Base-by-base conservation (phyloP, 768 basidiomycete species). In the Omphalotus guepiniiformis region DNA sequence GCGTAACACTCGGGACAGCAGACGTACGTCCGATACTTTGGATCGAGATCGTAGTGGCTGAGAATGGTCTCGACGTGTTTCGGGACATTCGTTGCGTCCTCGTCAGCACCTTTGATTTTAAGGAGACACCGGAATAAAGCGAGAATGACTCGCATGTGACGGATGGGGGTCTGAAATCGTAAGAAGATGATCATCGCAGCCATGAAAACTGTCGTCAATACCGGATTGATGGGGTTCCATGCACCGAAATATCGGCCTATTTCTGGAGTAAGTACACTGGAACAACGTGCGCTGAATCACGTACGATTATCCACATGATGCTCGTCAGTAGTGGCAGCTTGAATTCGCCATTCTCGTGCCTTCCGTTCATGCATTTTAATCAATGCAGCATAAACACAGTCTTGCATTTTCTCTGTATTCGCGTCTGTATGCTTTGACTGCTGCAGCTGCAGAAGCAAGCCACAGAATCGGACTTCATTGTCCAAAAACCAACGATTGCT, bases 41-140 rank as follows among this genome's bases (percentile, higher is more conserved):
- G 44, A 25, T 46, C 32, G 23, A 46, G 30, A 27, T 36, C 12
- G 21, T 36, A 37, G 1, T 26, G 22, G 16, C 23, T 19, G 1
- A 35, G 18, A 13, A 46, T 46, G 21, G 32, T 46, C n/a, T 37
- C 23, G 34, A 37, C 26, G 22, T 46, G 32, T 15, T 46, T 46
- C 9, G 44, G 44, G 3, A 46, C 36, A 7, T 16, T 3, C 12
- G 18, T 30, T 11, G 8, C n/a, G 13, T 8, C 23, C 1, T n/a
- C 29, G 9, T 30, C 28, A 42, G 21, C 26, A 6, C 42, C n/a
- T 4, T 30, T n/a, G 7, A n/a, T 29, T 4, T 19, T 28, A 7
- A 13, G 11, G 30, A 32, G 30, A 11, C 26, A 13, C 19, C 42
- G 42, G 1, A 29, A n/a, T 30, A 28, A 2, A 1, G 42, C 42